Base-by-base conservation (phyloP, 805 yeast species). In the Metschnikowia picachoensis region DNA sequence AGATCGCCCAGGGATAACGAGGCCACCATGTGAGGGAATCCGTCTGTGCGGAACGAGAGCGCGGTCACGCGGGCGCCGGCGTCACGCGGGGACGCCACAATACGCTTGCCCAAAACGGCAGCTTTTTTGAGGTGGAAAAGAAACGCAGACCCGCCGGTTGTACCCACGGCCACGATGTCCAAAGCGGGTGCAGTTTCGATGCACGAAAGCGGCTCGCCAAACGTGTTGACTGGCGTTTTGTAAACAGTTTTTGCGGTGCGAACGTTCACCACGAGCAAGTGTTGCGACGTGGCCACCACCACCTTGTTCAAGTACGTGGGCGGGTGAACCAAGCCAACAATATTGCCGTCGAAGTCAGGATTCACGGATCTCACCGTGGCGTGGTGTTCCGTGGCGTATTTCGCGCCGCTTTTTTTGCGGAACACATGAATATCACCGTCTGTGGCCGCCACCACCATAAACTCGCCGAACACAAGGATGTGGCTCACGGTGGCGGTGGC, bases 261-360 rank as follows among this genome's bases (percentile, higher is more conserved):
- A 45, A 91, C 71, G 59, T 94, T 95, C 66, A 76, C 78, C 27
- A 95, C 67, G 42, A 79, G 64, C 12, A 91, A 47, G 38, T 78
- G 74, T 2, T 77, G 64, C 4, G 83, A 73, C 1, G 97, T 87
- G n/a, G 91, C 87, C 29, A 92, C 82, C 1, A 86, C 83, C 27
- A 95, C 70, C 61, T 94, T 94, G 72, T 94, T 94, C 59, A 95
- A 66, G 61, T 92, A 91, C 0, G 99, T 92, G 29, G 97, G 91
- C 41, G 92, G 84, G 64, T 94, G 99, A 10, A 80, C 59, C 15
- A 86, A 53, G 36, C 82, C 83, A 10, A 85, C 83, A 14, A 94
- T 76, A 8, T 73, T 76, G 17, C 96, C 97, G 53, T 85, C 83
- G 13, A 83, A 65, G n/a, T 75, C 65, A 27, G 83, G 78, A 45